Conservation (phyloP, 1,284 basidiomycete genomes). For the Thelephora terrestris region DNA sequence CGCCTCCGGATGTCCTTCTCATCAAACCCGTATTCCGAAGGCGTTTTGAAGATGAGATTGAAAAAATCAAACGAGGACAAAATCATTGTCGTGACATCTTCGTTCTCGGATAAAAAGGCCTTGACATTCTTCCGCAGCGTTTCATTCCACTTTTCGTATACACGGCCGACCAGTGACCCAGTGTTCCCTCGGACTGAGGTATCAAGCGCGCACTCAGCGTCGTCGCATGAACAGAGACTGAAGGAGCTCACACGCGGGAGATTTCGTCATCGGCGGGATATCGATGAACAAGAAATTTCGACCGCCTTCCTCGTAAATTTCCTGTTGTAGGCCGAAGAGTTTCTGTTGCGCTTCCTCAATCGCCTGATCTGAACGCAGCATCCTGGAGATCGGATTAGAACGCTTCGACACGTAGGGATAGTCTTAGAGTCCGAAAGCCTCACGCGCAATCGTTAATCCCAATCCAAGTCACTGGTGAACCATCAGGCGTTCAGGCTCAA, state of each 20-base stretch:
- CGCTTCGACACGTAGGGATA: not conserved
- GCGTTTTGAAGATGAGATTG: conserved; percentile 11
- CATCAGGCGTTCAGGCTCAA: not conserved
- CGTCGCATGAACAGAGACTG: not conserved
- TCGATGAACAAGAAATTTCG: conserved; percentile 57
- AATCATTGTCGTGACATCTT: conserved; percentile 9
- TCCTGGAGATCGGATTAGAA: not conserved
- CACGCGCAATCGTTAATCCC: conserved; percentile 57
- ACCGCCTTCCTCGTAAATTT: conserved; percentile 39
- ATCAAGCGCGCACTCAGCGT: not conserved
- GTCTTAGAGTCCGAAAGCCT: conserved; percentile 9
- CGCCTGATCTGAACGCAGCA: not conserved
- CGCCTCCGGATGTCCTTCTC: conserved; percentile 9
- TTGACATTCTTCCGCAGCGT: conserved; percentile 22
- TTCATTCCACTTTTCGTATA: conserved; percentile 35
- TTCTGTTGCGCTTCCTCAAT: conserved; percentile 12
- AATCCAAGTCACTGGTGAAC: conserved; percentile 45
- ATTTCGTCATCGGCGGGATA: conserved; percentile 45
- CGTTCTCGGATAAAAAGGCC: not conserved
- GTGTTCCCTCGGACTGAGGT: not conserved
- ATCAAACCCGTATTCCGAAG: conserved; percentile 9
- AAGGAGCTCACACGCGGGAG: conserved; percentile 30
- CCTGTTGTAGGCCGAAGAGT: conserved; percentile 35
- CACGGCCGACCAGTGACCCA: not conserved
- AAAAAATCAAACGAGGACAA: conserved; percentile 13